Conservation (phyloP, 768 basidiomycete genomes). For the Podaxis sp. region DNA sequence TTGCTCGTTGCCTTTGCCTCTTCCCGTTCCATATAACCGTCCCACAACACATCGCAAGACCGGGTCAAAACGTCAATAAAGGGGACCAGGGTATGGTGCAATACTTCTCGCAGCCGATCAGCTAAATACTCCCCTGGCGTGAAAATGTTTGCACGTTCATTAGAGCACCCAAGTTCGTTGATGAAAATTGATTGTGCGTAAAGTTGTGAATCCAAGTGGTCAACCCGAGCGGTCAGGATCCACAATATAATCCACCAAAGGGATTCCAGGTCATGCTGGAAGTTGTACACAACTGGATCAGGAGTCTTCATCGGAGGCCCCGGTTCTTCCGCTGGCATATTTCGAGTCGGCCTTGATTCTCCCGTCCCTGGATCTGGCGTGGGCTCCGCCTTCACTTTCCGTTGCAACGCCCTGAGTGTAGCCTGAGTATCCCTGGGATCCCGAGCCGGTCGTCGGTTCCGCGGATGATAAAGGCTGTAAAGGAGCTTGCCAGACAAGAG, state of each 20-base stretch:
- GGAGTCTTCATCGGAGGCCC: not conserved
- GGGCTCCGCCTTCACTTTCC: not conserved
- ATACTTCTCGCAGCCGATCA: no score
- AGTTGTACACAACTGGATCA: not conserved
- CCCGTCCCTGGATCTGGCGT: no score
- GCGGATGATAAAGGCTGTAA: no score
- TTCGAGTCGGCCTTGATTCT: not conserved
- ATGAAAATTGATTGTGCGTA: not conserved
- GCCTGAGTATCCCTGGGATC: not conserved
- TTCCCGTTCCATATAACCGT: no score
- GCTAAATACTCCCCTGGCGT: no score
- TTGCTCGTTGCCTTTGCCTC: no score
- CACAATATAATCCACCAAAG: conserved; percentile 6
- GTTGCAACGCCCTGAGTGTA: not conserved
- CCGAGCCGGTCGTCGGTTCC: no score
- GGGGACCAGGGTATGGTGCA: no score
- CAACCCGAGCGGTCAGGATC: not conserved
- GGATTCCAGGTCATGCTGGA: conserved; percentile 12
- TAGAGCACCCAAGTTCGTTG: not conserved
- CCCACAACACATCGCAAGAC: no score
- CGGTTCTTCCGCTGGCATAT: not conserved
- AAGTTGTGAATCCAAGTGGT: not conserved
- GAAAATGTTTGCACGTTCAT: not conserved
- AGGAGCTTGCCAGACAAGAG: not conserved
- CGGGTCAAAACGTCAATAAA: no score